phyloP scores from a whole-genome alignment of 441 rosid species.

The Populus hybrid region DNA sequence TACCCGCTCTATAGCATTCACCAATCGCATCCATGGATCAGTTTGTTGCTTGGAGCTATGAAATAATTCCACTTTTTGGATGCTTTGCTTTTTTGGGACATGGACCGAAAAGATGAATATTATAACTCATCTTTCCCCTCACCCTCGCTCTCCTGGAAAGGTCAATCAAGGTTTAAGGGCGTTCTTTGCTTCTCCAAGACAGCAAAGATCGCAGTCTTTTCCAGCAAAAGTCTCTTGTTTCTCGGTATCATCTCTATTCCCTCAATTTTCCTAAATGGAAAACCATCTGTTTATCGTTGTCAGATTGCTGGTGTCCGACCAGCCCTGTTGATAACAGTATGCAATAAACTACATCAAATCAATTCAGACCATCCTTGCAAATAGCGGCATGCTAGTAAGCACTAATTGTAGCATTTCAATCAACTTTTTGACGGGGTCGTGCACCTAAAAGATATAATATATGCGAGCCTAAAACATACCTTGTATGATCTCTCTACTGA shows the following conservation, averaged over 20 bases:
- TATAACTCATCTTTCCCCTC: not conserved
- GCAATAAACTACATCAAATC: no score
- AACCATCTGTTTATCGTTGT: not conserved
- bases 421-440: no score
- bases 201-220: no score
- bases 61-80: not conserved
- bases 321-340: not conserved
- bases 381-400: no score
- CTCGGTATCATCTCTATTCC: no score
- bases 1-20: not conserved
- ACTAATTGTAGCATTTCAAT: no score
- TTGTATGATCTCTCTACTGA: no score
- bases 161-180: not conserved
- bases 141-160: not conserved
- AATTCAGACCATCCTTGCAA: no score
- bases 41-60: not conserved
- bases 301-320: not conserved
- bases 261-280: not conserved
- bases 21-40: not conserved
- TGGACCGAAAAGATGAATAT: not conserved
- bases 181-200: no score
- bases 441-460: no score
- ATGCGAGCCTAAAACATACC: no score
- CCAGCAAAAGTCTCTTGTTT: no score
- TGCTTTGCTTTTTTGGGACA: not conserved